Evolutionary conservation across 1,139 yeast species (phyloP), one percentile per base, ranked within the genome.

Genomic region (Suhomyces atakaporum): DNA sequence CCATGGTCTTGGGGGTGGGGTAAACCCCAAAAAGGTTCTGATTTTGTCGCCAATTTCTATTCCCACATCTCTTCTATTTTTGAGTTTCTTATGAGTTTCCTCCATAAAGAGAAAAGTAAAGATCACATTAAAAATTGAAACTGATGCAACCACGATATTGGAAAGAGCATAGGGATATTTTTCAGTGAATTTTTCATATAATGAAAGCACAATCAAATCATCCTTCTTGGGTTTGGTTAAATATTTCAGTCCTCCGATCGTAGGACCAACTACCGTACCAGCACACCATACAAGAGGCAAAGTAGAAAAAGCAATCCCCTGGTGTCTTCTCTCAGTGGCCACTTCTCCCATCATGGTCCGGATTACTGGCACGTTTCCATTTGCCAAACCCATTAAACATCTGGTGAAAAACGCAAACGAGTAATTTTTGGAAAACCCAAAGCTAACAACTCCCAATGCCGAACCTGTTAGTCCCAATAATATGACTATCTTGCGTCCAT

Each of bases 161-260:
- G 84, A 79, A 44, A 80, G 58, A 1, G 83, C 79, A 50, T 78
- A 81, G 0, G 87, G 87, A 50, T 69, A 67, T 27, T 53, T 56
- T 14, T 61, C 52, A 22, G 74, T 62, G 39, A 77, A 55, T 9
- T 37, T 38, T 13, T 62, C 54, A 46, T 46, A 36, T 14, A 43
- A 18, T 10, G 11, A 7, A 6, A 16, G 11, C 11, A 21, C 25
- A 3, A 26, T 13, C 5, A 37, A 20, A 3, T 28, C 40, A 10
- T 31, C 20, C 5, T 32, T 27, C 11, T 39, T 42, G 7, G 66
- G 66, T 29, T 66, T 51, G 10, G 75, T 69, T 25, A 69, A 56
- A 19, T 51, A 58, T 19, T 53, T 52, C 6, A 68, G 62, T 62
- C 85, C 65, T 55, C 86, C 76, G 25, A 80, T 64, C 47, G 75